Evolutionary conservation across 805 yeast genomes (phyloP), one percentile per base, ranked within the genome.

Genomic region (Myxozyma vanderwaltii): DNA sequence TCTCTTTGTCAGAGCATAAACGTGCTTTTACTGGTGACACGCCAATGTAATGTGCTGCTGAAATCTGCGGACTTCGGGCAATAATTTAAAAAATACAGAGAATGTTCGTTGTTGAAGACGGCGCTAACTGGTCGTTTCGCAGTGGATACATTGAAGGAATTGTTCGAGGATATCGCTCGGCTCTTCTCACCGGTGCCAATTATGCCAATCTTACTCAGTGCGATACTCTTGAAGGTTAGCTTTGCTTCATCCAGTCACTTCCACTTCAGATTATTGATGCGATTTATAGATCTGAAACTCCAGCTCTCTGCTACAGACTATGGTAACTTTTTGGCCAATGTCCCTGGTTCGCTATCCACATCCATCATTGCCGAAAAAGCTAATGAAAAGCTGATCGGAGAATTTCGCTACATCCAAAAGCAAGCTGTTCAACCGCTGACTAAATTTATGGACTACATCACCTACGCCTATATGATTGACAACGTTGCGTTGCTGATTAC

Each of bases 381-480:
- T 49, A 81, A 86, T 26, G 81, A 80, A 64, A 89, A 88, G 72
- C 77, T 94, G 59, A 87, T 85, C 69, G 83, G 83, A 43, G 96
- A 94, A 73, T 94, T 91, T 76, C 85, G 88, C 64, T 92, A 91
- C 74, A 79, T 94, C 56, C 84, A 88, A 64, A 82, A 88, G 46
- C 96, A 92, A 73, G 85, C 96, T 3, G 85, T 86, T 36, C 91
- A 90, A 60, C 87, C 86, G 35, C 77, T 92, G 70, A 78, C 89
- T 44, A 83, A 85, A 72, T 91, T 92, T 71, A 81, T 94, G 84
- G 97, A 95, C 73, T 95, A 78, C 73, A 90, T 95, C 72, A 86
- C 95, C 47, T 94, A 91, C 72, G 95, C 97, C 10, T 94, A 95
- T 76, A 94, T 94, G 99, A 95, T 94, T 70, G 99, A 94, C 76